Base-by-base conservation (phyloP, 805 yeast genomes). In the Naumovozyma dairenensis region DNA sequence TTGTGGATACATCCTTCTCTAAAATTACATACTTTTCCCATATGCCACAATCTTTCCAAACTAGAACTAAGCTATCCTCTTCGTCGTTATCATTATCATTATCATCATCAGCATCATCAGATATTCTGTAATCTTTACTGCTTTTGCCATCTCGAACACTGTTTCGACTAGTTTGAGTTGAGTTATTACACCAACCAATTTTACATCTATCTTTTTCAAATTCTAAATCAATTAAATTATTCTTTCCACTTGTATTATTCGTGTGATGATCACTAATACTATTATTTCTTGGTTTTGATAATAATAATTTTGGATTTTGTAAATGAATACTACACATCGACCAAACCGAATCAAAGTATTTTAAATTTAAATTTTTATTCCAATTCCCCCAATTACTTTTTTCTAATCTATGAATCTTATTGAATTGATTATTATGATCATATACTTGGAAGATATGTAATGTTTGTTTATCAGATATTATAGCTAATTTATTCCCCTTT, bases 21-120 rank as follows among this genome's bases (percentile, higher is more conserved):
- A 73, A 65, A 24, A 89, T 74, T 10, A 67, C 74, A 54, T 81
- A 89, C 53, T 81, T 84, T 52, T 89, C 96, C 95, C 96, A 84
- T 19, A 76, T 75, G 4, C 79, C 77, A 40, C 74, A 67, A 27
- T 62, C 58, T 37, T 72, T 69, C 95, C 96, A 86, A 3, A 89
- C 60, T 1, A 87, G 68, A 1, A 85, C 68, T 4, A 89, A 59
- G 9, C 80, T 66, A 41, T 76, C 84, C 43, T 82, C 85, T 15
- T 46, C 49, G 10, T 44, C 46, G 5, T 12, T 10, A 6, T 77
- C 77, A 1, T 32, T 33, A 6, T 37, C 37, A 21, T 26, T 22
- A 13, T 34, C 32, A 14, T 28, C 25, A 12, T 32, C 27, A 12
- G 20, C 13, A 5, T 15, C 19, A 16, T 30, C 22, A 7, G 22